Evolutionary conservation across 192 early-diverging fungal species (phyloP).

Genomic region (Backusella morwellensis): DNA sequence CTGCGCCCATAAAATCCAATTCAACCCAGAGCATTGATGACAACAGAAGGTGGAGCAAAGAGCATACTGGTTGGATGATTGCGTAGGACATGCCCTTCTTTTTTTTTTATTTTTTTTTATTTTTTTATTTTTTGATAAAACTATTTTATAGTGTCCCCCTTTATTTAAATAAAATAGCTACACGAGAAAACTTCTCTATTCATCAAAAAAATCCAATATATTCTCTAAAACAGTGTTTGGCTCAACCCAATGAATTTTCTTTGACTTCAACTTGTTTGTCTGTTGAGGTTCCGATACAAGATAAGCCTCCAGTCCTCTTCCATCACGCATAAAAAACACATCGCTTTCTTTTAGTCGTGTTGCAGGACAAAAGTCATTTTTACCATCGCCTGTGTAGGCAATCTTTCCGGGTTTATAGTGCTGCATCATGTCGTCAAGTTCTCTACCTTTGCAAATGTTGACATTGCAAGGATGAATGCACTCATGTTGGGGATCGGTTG

Average conservation of each 20-base stretch:
- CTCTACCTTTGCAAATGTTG: constrained; percentile 64
- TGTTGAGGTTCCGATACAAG: not conserved
- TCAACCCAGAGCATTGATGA: not conserved
- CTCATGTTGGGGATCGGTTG: constrained; percentile 39
- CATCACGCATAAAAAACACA: not conserved
- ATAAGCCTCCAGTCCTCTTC: not conserved
- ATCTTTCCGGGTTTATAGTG: not conserved
- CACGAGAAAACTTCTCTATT: not conserved
- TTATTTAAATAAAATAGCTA: not conserved
- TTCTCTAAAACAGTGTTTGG: constrained; percentile 5
- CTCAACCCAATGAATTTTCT: not conserved
- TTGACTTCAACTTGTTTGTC: not conserved
- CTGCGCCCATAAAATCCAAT: not conserved
- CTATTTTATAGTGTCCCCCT: not conserved
- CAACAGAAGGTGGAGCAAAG: constrained; percentile 10
- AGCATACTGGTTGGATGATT: constrained; percentile 15
- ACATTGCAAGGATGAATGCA: constrained; percentile 51
- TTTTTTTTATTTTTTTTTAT: not conserved
- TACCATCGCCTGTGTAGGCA: constrained; percentile 1
- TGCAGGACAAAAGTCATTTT: constrained; percentile 10
- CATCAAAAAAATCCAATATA: not conserved
- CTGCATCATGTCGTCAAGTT: not conserved
- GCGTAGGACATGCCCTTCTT: not conserved
- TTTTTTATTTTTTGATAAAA: not conserved
- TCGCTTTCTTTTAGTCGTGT: not conserved